A percentile compares a stretch with the other conserved stretches of the same genome.
Conservation (phyloP, 1,284 basidiomycete species). For the Rhizoctonia solani region DNA sequence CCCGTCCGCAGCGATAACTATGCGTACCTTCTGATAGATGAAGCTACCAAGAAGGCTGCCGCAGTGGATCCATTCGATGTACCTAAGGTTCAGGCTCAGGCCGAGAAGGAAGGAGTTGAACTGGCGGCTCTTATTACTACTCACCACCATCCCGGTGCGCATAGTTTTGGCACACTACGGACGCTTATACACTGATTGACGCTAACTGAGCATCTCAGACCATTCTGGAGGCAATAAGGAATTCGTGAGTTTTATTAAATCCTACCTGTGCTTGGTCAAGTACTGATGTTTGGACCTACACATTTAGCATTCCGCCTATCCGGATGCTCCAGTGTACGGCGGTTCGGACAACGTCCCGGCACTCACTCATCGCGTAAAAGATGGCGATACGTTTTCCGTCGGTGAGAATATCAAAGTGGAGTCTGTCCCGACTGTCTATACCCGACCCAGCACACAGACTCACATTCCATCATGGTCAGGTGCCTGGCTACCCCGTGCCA, state of each 20-base stretch:
- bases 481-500: conserved; percentile 93
- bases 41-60: conserved; percentile 68
- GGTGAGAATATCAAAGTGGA: conserved; percentile 72
- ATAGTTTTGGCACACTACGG: neutral
- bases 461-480: conserved; percentile 51
- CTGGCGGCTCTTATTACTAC: conserved; percentile 82
- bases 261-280: neutral
- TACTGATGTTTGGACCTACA: neutral
- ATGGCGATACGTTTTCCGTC: conserved; percentile 74
- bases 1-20: conserved; percentile 85
- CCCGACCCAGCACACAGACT: neutral
- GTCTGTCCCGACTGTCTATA: conserved; percentile 48
- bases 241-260: conserved; percentile 46
- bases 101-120: conserved; percentile 66
- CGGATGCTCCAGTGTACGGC: conserved; percentile 77
- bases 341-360: conserved; percentile 75
- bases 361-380: conserved; percentile 73
- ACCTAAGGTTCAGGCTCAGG: conserved; percentile 68
- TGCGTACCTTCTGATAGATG: conserved; percentile 84
- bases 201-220: conserved; percentile 54
- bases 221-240: conserved; percentile 85
- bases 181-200: too few species aligned
- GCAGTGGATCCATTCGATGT: conserved; percentile 71
- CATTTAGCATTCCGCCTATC: conserved; percentile 51
- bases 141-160: conserved; percentile 68